Evolutionary conservation across 768 basidiomycete genomes (phyloP).

Genomic region (Tylopilus subfusipes): DNA sequence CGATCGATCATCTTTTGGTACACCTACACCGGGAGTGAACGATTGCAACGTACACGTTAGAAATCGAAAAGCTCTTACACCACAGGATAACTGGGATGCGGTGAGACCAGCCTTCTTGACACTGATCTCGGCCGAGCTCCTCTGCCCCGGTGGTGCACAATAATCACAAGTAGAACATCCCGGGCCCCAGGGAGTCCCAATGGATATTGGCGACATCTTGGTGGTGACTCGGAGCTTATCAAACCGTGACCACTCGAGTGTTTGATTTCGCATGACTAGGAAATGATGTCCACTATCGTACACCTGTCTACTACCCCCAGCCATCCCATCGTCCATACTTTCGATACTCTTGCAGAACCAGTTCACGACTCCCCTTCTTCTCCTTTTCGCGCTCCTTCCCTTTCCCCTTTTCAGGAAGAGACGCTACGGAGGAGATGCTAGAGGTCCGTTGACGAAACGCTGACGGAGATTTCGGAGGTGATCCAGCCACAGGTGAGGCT

Average conservation of each 20-base stretch:
- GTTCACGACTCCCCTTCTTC: conserved; percentile 58
- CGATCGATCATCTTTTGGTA: conserved; percentile 83
- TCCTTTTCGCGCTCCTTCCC: conserved; percentile 54
- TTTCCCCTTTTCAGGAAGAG: conserved; percentile 50
- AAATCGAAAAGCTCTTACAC: conserved; percentile 32
- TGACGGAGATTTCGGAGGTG: conserved; percentile 44
- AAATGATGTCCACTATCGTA: not conserved
- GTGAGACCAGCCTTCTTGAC: conserved; percentile 47
- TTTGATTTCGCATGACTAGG: not conserved
- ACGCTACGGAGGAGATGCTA: conserved; percentile 51
- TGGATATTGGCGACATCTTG: conserved; percentile 26
- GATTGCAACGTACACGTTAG: not conserved
- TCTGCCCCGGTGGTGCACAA: conserved; percentile 52
- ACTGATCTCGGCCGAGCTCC: conserved; percentile 41
- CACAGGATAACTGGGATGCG: conserved; percentile 51
- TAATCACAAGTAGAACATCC: conserved; percentile 58
- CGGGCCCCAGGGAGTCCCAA: conserved; percentile 26
- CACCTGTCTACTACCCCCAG: conserved; percentile 49
- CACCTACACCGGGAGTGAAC: conserved; percentile 39
- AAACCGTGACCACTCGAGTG: not conserved
- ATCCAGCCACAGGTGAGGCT: conserved; percentile 26
- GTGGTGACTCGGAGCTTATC: not conserved
- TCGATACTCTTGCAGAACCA: conserved; percentile 72
- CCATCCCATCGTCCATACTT: conserved; percentile 89
- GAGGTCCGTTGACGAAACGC: conserved; percentile 45